phyloP scores from a whole-genome alignment of 2,329 filamentous ascomycete genomes.

The Calonectria hongkongensis region DNA sequence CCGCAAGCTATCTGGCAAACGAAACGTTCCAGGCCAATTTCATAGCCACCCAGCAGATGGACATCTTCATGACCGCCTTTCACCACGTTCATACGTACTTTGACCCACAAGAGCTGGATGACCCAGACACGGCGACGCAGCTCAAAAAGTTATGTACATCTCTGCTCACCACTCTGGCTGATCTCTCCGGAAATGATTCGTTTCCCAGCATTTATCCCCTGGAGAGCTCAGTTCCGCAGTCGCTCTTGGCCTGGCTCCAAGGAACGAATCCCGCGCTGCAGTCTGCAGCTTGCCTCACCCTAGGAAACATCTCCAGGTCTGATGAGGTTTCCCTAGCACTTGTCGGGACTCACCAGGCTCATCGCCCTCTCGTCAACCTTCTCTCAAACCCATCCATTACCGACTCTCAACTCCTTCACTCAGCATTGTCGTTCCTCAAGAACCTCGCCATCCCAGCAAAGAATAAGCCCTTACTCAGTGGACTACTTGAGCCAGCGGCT shows the following conservation, averaged over 20 bases:
- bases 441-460: slow-evolving; percentile 76
- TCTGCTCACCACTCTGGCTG: slow-evolving; percentile 71
- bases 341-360: slow-evolving; percentile 64
- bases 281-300: slow-evolving; percentile 75
- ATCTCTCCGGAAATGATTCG: slow-evolving; percentile 69
- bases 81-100: slow-evolving; percentile 68
- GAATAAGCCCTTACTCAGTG: slow-evolving; percentile 73
- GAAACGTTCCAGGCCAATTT: slow-evolving; percentile 70
- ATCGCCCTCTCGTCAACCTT: slow-evolving; percentile 66
- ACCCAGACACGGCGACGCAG: slow-evolving; percentile 65
- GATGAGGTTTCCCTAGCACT: slow-evolving; percentile 72
- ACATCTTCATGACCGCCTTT: slow-evolving; percentile 69
- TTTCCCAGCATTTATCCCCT: slow-evolving; percentile 67
- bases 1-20: slow-evolving; percentile 74
- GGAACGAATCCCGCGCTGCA: slow-evolving; percentile 66
- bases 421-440: slow-evolving; percentile 76
- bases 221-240: slow-evolving; percentile 63
- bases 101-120: slow-evolving; percentile 62
- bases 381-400: slow-evolving; percentile 64
- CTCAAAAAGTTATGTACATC: slow-evolving; percentile 69
- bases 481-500: slow-evolving; percentile 65
- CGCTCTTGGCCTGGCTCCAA: slow-evolving; percentile 69
- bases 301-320: slow-evolving; percentile 78
- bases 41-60: slow-evolving; percentile 62
- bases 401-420: slow-evolving; percentile 73